Conservation (phyloP, 371 early-diverging fungal genomes). For the Apophysomyces variabilis region DNA sequence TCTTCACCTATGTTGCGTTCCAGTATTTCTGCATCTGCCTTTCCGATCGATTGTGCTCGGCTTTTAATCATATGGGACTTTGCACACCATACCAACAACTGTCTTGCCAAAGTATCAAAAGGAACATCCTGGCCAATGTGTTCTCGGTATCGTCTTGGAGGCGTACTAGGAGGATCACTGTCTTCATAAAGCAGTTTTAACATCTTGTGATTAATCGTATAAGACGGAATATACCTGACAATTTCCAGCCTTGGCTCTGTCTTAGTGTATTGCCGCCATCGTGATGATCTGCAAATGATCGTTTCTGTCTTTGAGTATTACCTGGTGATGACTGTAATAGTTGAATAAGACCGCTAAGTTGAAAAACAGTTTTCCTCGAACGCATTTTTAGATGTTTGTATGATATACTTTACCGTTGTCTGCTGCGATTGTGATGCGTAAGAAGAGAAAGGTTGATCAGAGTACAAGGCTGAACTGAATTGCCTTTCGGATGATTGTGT, state of each 20-base stretch:
- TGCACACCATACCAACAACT: background rate
- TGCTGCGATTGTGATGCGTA: background rate
- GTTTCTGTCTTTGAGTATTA: background rate
- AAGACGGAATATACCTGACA: background rate
- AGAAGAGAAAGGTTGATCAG: background rate
- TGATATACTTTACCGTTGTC: background rate
- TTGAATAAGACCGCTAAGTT: too few relatives aligned
- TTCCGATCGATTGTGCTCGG: background rate
- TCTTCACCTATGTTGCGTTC: background rate
- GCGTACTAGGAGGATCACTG: background rate
- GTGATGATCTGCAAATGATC: background rate
- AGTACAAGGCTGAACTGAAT: background rate
- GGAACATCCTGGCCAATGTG: background rate
- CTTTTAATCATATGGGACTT: constrained; percentile 1
- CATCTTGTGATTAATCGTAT: background rate
- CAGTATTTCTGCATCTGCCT: background rate
- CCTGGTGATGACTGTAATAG: background rate
- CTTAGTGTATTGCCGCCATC: background rate
- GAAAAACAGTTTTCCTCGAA: too few relatives aligned
- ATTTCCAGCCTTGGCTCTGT: background rate
- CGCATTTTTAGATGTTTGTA: background rate
- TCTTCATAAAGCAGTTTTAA: background rate
- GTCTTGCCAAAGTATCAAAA: background rate
- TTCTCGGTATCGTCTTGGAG: constrained; percentile 1
- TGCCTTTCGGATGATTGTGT: background rate